Base-by-base conservation (phyloP, 2,329 filamentous ascomycete species). In the Trichoderma hamatum region DNA sequence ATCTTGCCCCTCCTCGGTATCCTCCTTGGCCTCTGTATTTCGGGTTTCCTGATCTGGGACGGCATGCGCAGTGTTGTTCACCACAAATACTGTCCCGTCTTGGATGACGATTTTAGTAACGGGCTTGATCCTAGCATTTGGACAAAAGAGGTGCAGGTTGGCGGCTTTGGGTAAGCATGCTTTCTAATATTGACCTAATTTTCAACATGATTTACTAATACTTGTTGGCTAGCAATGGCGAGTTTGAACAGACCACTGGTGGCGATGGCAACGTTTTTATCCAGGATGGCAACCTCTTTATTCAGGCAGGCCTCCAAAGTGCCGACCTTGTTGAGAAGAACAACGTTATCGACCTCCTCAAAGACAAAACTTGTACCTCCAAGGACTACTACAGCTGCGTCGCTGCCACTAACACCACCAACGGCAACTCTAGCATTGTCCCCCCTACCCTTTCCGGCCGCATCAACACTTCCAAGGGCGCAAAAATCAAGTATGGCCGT, bases 251-350 rank as follows among this genome's bases (percentile, higher is more conserved):
- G 81, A 94, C 93, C 0, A 96, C 92, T 4, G 81, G 81, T 64
- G 85, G 81, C 3, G 87, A 92, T 54, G 89, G 93, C 76, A 96
- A 96, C 74, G 88, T 93, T 68, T 95, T 87, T 76, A 78, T 96
- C 54, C 77, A 92, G 70, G 83, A 92, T 74, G 90, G 91, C 51
- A 82, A 86, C 69, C 87, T 96, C 3, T 78, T 90, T 76, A 92
- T 96, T 83, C 90, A 89, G 80, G 91, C 93, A 5, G 95, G 92
- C 0, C 84, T 94, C 2, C 91, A 94, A 75, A 89, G 96, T 72
- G 82, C 84, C 10, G 80, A 82, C 4, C 82, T 92, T 62, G 85
- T 96, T 71, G 85, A 89, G 65, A 85, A 86, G 66, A 85, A 94
- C 80, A 88, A 83, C 71, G 81, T 88, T 67, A 87, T 95, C 73